Conservation (phyloP, 257 asterid species). For the Scutellaria baicalensis region DNA sequence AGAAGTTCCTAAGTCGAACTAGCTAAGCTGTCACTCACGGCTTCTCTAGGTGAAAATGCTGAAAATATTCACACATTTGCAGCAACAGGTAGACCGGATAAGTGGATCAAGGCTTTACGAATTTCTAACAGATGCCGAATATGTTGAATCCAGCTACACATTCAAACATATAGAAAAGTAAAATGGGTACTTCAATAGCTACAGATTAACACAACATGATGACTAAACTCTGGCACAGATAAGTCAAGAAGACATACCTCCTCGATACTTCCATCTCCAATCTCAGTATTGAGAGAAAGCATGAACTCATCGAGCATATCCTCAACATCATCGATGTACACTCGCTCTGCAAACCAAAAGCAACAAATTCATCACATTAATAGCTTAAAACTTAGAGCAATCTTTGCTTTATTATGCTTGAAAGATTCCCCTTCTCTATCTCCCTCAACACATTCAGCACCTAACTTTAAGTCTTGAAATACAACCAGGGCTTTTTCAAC, state of each 20-base stretch:
- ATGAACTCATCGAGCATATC: constrained; percentile 60
- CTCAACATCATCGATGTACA: constrained; percentile 66
- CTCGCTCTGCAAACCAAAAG: constrained; percentile 27
- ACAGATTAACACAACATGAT: not conserved
- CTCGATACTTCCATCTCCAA: constrained; percentile 69
- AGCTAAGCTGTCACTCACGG: not conserved
- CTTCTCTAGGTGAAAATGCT: not conserved
- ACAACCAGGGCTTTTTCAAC: not conserved
- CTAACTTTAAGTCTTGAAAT: not conserved
- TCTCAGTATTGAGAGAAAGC: constrained; percentile 45
- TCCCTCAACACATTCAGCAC: not conserved
- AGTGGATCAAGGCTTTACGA: not conserved
- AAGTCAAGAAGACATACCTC: constrained; percentile 39
- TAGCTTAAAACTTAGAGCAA: not conserved
- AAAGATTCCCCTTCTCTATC: not conserved
- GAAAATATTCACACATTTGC: not conserved
- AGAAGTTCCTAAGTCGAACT: not conserved
- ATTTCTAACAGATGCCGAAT: not conserved
- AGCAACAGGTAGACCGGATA: not conserved
- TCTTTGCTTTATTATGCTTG: not conserved
- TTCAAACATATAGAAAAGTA: not conserved
- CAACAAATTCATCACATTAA: not conserved
- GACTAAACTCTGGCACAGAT: not conserved
- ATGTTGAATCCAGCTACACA: not conserved
- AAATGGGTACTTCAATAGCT: not conserved